A percentile compares a stretch with the other conserved stretches of the same genome.
Conservation (phyloP, 164 flowering plant species). For the Tetrastigma voinierianum region DNA sequence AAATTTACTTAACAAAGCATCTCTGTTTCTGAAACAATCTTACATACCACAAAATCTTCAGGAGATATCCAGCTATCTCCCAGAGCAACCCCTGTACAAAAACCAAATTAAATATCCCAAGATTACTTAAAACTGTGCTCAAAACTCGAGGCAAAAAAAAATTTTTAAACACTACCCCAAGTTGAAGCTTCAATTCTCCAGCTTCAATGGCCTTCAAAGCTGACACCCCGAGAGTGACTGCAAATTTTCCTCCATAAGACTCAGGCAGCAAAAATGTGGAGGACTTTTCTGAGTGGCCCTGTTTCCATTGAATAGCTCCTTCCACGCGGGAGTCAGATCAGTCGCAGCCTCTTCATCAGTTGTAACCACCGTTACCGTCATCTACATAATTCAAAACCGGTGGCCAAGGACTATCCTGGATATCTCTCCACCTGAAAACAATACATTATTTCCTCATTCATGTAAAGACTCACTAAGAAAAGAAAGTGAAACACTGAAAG, state of each 20-base stretch:
- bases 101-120: not conserved
- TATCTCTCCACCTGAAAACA: not conserved
- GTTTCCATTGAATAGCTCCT: slow-evolving; percentile 19
- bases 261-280: slow-evolving; percentile 16
- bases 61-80: slow-evolving; percentile 24
- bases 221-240: slow-evolving; percentile 16
- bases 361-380: slow-evolving; percentile 9
- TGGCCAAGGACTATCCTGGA: slow-evolving; percentile 18
- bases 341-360: slow-evolving; percentile 22
- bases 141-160: not conserved
- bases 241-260: slow-evolving; percentile 21
- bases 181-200: slow-evolving; percentile 18
- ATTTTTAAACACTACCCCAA: slow-evolving; percentile 15
- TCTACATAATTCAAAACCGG: slow-evolving; percentile 21
- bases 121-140: not conserved
- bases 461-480: not conserved
- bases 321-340: slow-evolving; percentile 21
- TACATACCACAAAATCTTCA: slow-evolving; percentile 20
- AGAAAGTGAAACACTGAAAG: not conserved
- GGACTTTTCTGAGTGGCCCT: slow-evolving; percentile 17
- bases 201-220: slow-evolving; percentile 14
- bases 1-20: too few species aligned
- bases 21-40: not conserved
- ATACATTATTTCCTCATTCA: not conserved
- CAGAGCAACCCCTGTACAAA: slow-evolving; percentile 19